Evolutionary conservation across 306 rosid genomes (phyloP), one percentile per base, ranked within the genome.

Genomic region (Lathyrus oleraceus): DNA sequence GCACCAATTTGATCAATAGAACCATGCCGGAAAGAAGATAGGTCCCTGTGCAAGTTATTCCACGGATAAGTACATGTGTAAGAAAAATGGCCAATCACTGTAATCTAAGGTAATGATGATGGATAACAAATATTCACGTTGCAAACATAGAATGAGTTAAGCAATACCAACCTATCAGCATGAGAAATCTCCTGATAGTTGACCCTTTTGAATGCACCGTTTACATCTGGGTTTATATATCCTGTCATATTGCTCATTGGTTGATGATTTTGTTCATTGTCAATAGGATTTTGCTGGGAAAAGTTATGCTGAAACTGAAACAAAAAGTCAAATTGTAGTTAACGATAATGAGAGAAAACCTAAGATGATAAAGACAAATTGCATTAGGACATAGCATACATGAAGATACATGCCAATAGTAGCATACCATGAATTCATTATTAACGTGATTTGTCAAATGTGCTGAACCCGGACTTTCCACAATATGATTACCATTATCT

Each of bases 361-460:
- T 19, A 30, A 0, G 11, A 71, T 51, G 77, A 56, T 21, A 70
- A 28, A 27, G 52, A 71, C 13, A 58, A 61, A 65, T 54, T 23
- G 63, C 5, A 21, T 25, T 10, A 57, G 25, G 42, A 36, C 64
- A 49, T 40, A 27, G 54, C 62, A 73, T 48, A 45, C 64, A 74
- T 62, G 75, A 70, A 79, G 63, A 78, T 25, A 69, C 75, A 78
- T 77, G 84, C 77, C 69, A 72, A 72, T 35, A 78, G 81, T 84
- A 90, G 89, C 87, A 58, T 85, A 90, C 96, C 87, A 61, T 82
- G 86, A 85, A 64, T 76, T 72, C 76, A 77, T 70, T 71, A 61
- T 73, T 78, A 88, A 64, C 39, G 49, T 73, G 87, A 53, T 76
- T 85, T 5, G 67, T 81, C 87, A 79, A 58, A 69, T 65, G 78